Evolutionary conservation across 768 basidiomycete genomes (phyloP), one percentile per base, ranked within the genome.

Genomic region (Tylopilus felleus): DNA sequence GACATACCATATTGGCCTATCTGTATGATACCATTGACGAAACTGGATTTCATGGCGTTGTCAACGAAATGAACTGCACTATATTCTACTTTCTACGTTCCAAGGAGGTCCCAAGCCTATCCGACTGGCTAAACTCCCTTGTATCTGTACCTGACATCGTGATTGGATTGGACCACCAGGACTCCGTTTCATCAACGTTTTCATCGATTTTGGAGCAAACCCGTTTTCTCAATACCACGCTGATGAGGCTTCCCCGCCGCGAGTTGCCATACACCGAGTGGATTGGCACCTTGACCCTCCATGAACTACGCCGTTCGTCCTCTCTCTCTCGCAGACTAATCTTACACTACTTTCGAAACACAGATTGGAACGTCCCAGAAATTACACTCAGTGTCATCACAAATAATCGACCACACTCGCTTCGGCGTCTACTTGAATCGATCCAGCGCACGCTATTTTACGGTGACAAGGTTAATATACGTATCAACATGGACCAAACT

Each of bases 381-480:
- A 71, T 93, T 29, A 86, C 88, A 23, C 70, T 93, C 40, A 82
- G 78, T 49, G 77, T 94, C 36, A 87, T 93, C 51, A 93, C 92
- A 0, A 84, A 90, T 60, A 77, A 88, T 62, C 80, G 92, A 29
- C 85, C 90, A 9, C 65, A 70, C 22, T 93, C 93, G 2, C 79
- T 94, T 2, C 63, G 61, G 14, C 84, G 92, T 12, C 76, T 94
- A 0, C 65, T 93, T 10, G 55, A 65, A 16, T 93, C 92, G 0
- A 73, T 92, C 3, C 70, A 74, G 12, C 66, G 58, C 5, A 81
- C 81, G 6, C 71, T 76, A 35, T 90, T 84, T 62, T 91, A 82
- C 57, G 89, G 89, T 3, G 88, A 93, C 68, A 65, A 63, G 16
- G 67, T 89, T n/a, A 60, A 77, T 53, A 60, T 93, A 17, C 77